These are phyloP conservation scores for Tolypocladium amazonense DNA, from an alignment of 2,329 filamentous ascomycete species.

Conservation along the genomic window DNA sequence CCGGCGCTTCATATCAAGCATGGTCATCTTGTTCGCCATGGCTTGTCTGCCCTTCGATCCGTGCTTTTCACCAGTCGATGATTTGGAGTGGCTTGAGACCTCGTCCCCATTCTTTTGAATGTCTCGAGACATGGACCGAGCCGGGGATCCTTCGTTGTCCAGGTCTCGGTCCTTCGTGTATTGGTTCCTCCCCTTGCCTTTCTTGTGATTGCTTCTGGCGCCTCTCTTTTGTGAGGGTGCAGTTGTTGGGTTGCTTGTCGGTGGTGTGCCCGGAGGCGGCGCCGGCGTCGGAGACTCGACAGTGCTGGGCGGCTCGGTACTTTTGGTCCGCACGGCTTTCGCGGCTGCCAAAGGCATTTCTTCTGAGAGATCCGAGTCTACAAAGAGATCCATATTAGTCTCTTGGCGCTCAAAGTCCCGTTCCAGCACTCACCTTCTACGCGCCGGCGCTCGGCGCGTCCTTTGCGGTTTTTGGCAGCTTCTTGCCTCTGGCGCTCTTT, in stretches of 20 bases:
- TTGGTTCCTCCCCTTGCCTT: slow-evolving; percentile 67
- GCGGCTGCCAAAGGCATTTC: slow-evolving; percentile 45
- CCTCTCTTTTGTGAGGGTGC: slow-evolving; percentile 46
- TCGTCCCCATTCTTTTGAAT: slow-evolving; percentile 26
- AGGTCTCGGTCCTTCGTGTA: slow-evolving; percentile 67
- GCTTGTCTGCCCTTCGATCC: slow-evolving; percentile 38
- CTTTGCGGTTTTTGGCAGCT: slow-evolving; percentile 69
- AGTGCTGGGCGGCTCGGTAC: slow-evolving; percentile 15
- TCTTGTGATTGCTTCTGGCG: slow-evolving; percentile 51
- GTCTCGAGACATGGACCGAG: slow-evolving; percentile 44
- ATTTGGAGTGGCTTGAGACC: slow-evolving; percentile 22
- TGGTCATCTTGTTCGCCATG: slow-evolving; percentile 60
- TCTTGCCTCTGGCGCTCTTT: slow-evolving; percentile 65
- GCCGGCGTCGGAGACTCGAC: slow-evolving; percentile 18
- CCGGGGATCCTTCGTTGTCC: slow-evolving; percentile 45
- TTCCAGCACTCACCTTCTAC: slow-evolving; percentile 54
- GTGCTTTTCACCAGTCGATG: slow-evolving; percentile 38
- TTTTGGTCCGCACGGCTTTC: slow-evolving; percentile 17
- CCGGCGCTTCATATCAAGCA: slow-evolving; percentile 80
- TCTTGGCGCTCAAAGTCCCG: not conserved
- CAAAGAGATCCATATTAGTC: slow-evolving; percentile 5
- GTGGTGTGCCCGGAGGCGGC: slow-evolving; percentile 27
- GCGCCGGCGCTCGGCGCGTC: slow-evolving; percentile 68
- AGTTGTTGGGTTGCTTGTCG: slow-evolving; percentile 32
- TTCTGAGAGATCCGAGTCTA: slow-evolving; percentile 64